Base-by-base conservation (phyloP, 2,329 filamentous ascomycete genomes). In the Talaromyces pinophilus region DNA sequence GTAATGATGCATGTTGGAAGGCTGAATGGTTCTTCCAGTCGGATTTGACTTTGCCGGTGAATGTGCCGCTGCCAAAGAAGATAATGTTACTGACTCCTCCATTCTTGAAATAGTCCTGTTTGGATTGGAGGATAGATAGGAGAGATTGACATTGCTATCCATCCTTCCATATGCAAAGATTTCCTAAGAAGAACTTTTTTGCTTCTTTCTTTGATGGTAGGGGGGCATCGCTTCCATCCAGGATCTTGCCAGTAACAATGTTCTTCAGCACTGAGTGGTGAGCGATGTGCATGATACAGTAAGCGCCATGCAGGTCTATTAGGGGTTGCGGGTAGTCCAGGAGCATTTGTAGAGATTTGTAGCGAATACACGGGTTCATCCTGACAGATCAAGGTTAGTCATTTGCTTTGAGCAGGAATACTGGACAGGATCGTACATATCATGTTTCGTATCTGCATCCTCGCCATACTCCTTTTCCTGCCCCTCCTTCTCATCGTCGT, bases 1-100 rank as follows among this genome's bases (percentile, higher is more conserved):
- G n/a, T 33, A 64, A 4, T 4, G 46, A 6, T 13, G 52, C 62
- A 19, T 64, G 62, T 28, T 64, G 62, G 19, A 59, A n/a, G 17
- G 22, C 2, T 48, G 50, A 5, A 5, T 3, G 35, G 5, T 7
- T 2, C 11, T n/a, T 22, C 50, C 5, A 8, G n/a, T 50, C 46
- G 22, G 22, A 15, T 25, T 28, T 1, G 17, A 10, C 30, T 2
- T 22, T 8, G 13, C 13, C 15, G 1, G 63, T 10, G 28, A 65
- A 38, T 5, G 28, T 40, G 17, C 55, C 55, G 13, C 55, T 61
- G 28, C 50, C 52, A 64, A 64, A 46, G 4, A 38, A 52, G 13
- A 64, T 30, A 33, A 64, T 54, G 3, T 57, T 63, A 5, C 38
- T 25, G 8, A 55, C 15, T 30, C 30, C 30, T 19, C 40, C 48